phyloP scores from a whole-genome alignment of 257 asterid genomes.

The Solanum bukasovii region DNA sequence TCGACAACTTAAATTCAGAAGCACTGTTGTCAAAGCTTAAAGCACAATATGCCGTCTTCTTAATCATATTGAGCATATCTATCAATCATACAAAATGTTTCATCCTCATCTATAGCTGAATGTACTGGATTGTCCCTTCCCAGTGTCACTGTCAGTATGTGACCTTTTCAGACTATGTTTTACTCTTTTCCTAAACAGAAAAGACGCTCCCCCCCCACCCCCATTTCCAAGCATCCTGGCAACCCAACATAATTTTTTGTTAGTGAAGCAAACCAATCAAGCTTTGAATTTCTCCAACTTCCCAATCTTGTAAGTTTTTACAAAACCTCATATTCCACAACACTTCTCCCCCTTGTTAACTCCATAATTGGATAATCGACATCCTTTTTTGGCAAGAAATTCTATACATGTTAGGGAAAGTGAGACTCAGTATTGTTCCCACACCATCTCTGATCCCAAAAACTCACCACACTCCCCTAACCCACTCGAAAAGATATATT shows the following conservation, averaged over 20 bases:
- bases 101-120: conserved; percentile 10
- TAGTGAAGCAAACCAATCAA: not conserved
- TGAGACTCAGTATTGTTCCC: not conserved
- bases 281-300: not conserved
- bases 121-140: not conserved
- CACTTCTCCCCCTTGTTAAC: not conserved
- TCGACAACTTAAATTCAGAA: not conserved
- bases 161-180: not conserved
- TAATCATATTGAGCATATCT: conserved; percentile 7
- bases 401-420: not conserved
- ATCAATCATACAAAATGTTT: conserved; percentile 16
- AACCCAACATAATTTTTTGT: no score
- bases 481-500: not conserved
- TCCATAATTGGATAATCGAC: not conserved
- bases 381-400: not conserved
- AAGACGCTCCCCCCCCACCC: no score
- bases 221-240: not conserved
- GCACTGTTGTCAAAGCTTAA: not conserved
- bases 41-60: conserved; percentile 13
- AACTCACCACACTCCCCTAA: not conserved
- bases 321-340: not conserved
- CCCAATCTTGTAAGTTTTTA: not conserved
- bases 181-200: not conserved
- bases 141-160: not conserved
- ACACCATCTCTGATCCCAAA: not conserved